A percentile compares a stretch with the other conserved stretches of the same genome.
These are phyloP conservation scores for Thraustochytrium sp. DNA, from an alignment of 352 stramenopile species.

Conservation along the genomic window DNA sequence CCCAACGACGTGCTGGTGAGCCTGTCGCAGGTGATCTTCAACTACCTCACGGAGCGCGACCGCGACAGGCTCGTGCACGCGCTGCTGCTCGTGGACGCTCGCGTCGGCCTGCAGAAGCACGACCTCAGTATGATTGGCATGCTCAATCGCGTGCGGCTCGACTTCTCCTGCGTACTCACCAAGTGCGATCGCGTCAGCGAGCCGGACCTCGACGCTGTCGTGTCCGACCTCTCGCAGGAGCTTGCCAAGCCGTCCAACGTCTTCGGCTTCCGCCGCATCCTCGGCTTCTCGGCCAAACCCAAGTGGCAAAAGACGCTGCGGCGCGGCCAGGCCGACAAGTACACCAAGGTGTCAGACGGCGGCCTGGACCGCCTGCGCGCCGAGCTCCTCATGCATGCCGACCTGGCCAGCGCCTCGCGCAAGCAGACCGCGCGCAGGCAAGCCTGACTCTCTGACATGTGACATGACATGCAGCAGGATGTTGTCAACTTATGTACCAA, in stretches of 20 bases:
- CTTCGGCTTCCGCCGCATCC: neutral
- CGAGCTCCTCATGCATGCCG: neutral
- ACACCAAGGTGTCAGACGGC: neutral
- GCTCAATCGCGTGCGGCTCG: conserved; percentile 65
- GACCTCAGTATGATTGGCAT: conserved; percentile 80
- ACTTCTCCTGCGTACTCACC: conserved; percentile 82
- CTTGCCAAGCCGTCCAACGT: neutral
- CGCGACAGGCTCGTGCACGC: conserved; percentile 36
- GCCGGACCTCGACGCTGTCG: neutral
- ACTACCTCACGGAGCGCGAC: conserved; percentile 68
- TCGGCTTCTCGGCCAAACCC: neutral
- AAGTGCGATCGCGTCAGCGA: conserved; percentile 63
- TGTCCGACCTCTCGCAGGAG: neutral
- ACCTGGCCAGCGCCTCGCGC: neutral
- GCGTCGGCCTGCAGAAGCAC: conserved; percentile 64
- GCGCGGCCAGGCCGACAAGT: too few relatives aligned
- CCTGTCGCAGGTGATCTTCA: conserved; percentile 61
- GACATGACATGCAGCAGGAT: neutral
- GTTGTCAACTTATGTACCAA: neutral
- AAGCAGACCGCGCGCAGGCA: neutral
- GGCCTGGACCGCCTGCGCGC: neutral
- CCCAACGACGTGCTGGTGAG: conserved; percentile 65
- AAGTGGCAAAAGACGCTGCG: neutral
- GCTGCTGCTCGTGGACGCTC: conserved; percentile 64
- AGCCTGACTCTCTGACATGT: too few relatives aligned